Evolutionary conservation across 371 early-diverging fungal species (phyloP).

Genomic region (Entomophthora muscae): DNA sequence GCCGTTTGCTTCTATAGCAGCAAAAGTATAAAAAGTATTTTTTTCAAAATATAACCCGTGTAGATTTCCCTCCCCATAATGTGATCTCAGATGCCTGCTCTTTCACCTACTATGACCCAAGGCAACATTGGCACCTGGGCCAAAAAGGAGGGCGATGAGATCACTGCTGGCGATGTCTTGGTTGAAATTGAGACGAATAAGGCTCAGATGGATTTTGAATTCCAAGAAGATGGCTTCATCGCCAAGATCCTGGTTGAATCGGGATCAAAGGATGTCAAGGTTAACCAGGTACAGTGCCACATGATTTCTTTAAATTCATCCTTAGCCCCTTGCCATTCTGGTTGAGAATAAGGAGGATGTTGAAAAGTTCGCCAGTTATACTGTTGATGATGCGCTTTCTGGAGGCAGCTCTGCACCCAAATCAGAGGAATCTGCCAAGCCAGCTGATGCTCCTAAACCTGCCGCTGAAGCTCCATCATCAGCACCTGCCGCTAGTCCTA

Average conservation of each 20-base stretch:
- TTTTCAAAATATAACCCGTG: background rate
- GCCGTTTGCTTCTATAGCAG: background rate
- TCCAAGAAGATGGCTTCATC: conserved; percentile 93
- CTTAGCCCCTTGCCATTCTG: conserved; percentile 77
- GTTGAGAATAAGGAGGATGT: conserved; percentile 80
- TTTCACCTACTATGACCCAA: conserved; percentile 97
- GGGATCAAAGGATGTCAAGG: conserved; percentile 7
- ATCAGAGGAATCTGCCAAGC: conserved; percentile 18
- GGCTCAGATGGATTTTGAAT: conserved; percentile 99
- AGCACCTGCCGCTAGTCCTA: background rate
- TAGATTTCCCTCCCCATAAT: conserved; percentile 72
- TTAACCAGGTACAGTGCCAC: conserved; percentile 13
- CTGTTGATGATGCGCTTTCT: conserved; percentile 23
- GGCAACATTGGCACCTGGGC: conserved; percentile 93
- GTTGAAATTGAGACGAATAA: conserved; percentile 98
- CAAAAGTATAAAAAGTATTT: background rate
- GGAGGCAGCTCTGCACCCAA: conserved; percentile 19
- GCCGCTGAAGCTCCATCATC: conserved; percentile 16
- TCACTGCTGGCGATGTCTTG: conserved; percentile 89
- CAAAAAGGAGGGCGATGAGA: conserved; percentile 72
- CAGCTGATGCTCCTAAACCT: conserved; percentile 14
- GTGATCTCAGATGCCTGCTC: conserved; percentile 93
- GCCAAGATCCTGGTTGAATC: conserved; percentile 82
- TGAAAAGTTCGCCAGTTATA: conserved; percentile 67
- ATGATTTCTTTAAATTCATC: background rate